Evolutionary conservation across 805 yeast species (phyloP).

Genomic region (Lipomyces kockii): DNA sequence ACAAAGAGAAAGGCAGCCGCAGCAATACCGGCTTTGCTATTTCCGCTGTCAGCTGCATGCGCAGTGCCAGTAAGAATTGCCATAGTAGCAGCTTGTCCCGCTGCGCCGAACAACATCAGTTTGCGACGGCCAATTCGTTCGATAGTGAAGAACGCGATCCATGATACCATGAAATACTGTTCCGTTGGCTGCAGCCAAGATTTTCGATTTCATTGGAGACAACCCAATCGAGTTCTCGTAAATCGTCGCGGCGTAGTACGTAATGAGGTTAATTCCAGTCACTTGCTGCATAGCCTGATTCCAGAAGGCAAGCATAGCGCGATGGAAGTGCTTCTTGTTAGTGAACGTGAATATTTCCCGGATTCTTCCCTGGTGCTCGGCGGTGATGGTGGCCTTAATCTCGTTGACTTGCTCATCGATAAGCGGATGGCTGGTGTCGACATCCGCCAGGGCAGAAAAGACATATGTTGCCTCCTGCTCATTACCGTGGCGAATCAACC

Average conservation of each 20-base stretch:
- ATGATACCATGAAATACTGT: slow-evolving; percentile 48
- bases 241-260: slow-evolving; percentile 63
- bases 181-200: slow-evolving; percentile 53
- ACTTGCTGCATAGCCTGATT: slow-evolving; percentile 56
- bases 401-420: slow-evolving; percentile 44
- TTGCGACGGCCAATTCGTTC: slow-evolving; percentile 59
- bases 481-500: slow-evolving; percentile 70
- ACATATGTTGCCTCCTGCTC: slow-evolving; percentile 57
- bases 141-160: slow-evolving; percentile 59
- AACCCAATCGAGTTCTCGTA: slow-evolving; percentile 55
- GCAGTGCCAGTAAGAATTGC: slow-evolving; percentile 47
- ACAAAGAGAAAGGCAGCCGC: slow-evolving; percentile 39
- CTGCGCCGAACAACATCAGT: slow-evolving; percentile 29
- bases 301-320: slow-evolving; percentile 53
- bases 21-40: slow-evolving; percentile 37
- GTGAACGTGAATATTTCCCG: slow-evolving; percentile 47
- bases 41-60: slow-evolving; percentile 46
- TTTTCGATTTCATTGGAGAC: slow-evolving; percentile 49
- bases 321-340: slow-evolving; percentile 53
- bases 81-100: slow-evolving; percentile 38
- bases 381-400: slow-evolving; percentile 33
- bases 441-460: slow-evolving; percentile 26
- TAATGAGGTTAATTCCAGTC: slow-evolving; percentile 61
- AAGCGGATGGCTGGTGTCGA: slow-evolving; percentile 46
- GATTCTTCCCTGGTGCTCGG: slow-evolving; percentile 56